These are phyloP conservation scores for Polygonum maritimum DNA, from an alignment of 148 eudicot genomes.

Conservation along the genomic window DNA sequence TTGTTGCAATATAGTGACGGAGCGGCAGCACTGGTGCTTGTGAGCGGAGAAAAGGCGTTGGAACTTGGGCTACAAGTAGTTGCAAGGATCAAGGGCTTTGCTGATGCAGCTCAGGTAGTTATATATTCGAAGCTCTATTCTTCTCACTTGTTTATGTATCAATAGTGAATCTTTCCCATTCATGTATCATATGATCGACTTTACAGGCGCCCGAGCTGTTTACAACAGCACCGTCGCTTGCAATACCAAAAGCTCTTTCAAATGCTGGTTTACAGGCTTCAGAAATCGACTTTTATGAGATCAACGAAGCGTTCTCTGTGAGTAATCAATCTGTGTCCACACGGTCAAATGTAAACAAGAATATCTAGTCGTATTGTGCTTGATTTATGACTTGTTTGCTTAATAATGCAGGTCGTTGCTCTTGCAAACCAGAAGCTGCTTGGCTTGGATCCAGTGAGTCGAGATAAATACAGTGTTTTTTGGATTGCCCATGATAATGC, in stretches of 20 bases:
- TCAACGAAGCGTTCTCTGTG: slow-evolving; percentile 98
- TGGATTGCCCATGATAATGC: not conserved
- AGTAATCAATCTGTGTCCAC: slow-evolving; percentile 1
- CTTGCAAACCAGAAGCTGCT: slow-evolving; percentile 80
- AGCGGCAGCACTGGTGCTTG: slow-evolving; percentile 88
- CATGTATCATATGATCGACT: not conserved
- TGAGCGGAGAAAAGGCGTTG: slow-evolving; percentile 77
- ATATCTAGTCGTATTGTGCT: not conserved
- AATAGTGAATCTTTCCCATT: not conserved
- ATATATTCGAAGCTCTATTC: not conserved
- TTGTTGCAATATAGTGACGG: slow-evolving; percentile 64
- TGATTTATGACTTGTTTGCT: not conserved
- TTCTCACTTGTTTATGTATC: not conserved
- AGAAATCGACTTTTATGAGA: slow-evolving; percentile 76
- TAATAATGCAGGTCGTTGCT: slow-evolving; percentile 70
- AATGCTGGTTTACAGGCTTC: slow-evolving; percentile 74
- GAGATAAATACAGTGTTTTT: no score
- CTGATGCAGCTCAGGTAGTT: slow-evolving; percentile 91
- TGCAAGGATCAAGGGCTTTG: slow-evolving; percentile 76
- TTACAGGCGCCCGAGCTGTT: slow-evolving; percentile 91
- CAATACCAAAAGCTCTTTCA: slow-evolving; percentile 86
- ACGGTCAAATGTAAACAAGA: not conserved
- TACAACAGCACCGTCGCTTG: slow-evolving; percentile 93
- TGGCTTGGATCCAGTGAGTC: slow-evolving; percentile 74
- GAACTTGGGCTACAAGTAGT: slow-evolving; percentile 73